A percentile compares a stretch with the other conserved stretches of the same genome.
Conservation (phyloP, 768 basidiomycete genomes). For the Trametes elegans region DNA sequence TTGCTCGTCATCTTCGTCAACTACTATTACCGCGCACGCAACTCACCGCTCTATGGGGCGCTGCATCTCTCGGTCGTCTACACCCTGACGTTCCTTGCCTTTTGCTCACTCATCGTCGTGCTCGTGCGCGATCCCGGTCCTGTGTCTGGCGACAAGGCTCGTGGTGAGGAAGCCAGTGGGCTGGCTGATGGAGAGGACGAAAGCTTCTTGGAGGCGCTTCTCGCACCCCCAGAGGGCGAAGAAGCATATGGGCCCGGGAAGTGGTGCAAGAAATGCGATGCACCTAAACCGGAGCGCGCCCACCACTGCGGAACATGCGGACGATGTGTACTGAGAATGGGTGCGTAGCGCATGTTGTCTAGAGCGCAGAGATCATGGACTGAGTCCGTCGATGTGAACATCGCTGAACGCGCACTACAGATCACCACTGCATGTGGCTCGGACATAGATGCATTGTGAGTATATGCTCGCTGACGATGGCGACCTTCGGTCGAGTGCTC, state of each 20-base stretch:
- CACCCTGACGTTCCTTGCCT: constrained; percentile 62
- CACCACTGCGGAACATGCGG: constrained; percentile 73
- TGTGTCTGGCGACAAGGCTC: constrained; percentile 30
- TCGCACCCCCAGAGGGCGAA: constrained; percentile 41
- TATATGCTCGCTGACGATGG: neutral
- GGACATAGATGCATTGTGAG: constrained; percentile 74
- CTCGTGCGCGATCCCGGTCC: constrained; percentile 75
- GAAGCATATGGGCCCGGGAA: constrained; percentile 49
- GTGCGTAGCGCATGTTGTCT: constrained; percentile 39
- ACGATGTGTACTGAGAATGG: constrained; percentile 83
- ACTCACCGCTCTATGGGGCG: constrained; percentile 44
- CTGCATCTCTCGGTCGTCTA: constrained; percentile 61
- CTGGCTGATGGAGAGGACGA: constrained; percentile 34
- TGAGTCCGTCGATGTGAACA: neutral
- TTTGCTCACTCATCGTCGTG: constrained; percentile 72
- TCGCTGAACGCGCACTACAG: constrained; percentile 34
- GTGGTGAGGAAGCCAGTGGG: constrained; percentile 20
- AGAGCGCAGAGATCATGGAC: neutral
- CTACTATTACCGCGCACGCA: constrained; percentile 58
- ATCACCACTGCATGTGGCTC: constrained; percentile 88
- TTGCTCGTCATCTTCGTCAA: constrained; percentile 63
- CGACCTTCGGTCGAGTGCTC: neutral
- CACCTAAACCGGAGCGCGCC: constrained; percentile 74
- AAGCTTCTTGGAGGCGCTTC: constrained; percentile 59
- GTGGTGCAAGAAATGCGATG: constrained; percentile 82